Evolutionary conservation across 495 filamentous ascomycete genomes (phyloP).

Genomic region (Entonaema liquescens): DNA sequence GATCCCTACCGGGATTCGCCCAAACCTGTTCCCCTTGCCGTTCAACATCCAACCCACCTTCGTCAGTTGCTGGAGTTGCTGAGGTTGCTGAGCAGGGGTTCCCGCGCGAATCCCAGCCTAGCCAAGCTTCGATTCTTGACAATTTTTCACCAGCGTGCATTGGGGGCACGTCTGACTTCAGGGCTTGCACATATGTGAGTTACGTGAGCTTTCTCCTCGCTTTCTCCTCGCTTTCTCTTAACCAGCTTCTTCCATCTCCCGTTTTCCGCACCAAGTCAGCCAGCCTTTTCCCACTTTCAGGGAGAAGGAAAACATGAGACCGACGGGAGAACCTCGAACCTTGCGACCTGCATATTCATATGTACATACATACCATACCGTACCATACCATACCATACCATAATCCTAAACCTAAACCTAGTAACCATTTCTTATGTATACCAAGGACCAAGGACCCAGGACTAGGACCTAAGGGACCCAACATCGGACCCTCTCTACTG

Average conservation of each 20-base stretch:
- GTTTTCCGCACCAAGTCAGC: no score
- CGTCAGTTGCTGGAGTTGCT: slow-evolving; percentile 16
- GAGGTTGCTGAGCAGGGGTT: slow-evolving; percentile 31
- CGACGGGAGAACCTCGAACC: not conserved
- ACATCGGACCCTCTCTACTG: slow-evolving; percentile 4
- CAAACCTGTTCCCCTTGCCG: slow-evolving; percentile 29
- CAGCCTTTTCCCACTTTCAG: slow-evolving; percentile 1
- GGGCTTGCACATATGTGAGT: slow-evolving; percentile 17
- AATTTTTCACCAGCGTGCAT: slow-evolving; percentile 7
- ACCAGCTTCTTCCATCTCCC: no score
- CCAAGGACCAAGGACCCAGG: no score
- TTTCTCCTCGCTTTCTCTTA: no score
- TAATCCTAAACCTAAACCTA: no score
- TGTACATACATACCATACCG: slow-evolving; percentile 1
- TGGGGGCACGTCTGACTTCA: slow-evolving; percentile 29
- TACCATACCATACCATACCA: no score
- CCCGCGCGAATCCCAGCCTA: slow-evolving; percentile 30
- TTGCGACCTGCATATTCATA: not conserved
- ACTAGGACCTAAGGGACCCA: slow-evolving; percentile 9
- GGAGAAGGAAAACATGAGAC: slow-evolving; percentile 30
- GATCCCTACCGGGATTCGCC: slow-evolving; percentile 34
- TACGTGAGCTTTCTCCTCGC: slow-evolving; percentile 4
- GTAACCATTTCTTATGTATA: no score
- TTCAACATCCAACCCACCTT: slow-evolving; percentile 33
- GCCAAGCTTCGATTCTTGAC: slow-evolving; percentile 19